Base-by-base conservation (phyloP, 2,329 filamentous ascomycete genomes). In the Calonectria pseudoreteaudii region DNA sequence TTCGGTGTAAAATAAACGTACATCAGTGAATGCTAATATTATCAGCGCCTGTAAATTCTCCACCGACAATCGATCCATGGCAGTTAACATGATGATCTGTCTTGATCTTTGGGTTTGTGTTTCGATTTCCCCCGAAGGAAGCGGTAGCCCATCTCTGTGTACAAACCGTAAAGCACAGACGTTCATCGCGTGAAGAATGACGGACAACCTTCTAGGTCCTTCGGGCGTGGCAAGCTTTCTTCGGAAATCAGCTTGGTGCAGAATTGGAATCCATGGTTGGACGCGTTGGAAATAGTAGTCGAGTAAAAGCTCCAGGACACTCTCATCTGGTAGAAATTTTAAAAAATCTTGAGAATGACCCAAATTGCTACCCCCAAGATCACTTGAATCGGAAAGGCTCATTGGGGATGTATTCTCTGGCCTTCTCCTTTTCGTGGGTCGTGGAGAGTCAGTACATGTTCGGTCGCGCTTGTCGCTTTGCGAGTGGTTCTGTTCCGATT, bases 231-330 rank as follows among this genome's bases (percentile, higher is more conserved):
- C 68, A 1, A 85, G 66, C 2, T 80, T 77, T n/a, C 71, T 70
- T 0, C 81, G 77, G 49, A 84, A 84, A 2, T 77, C 71, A 0
- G 76, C 79, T 65, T 83, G 79, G 66, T 85, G 84, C 9, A 86
- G 67, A 18, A 86, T 84, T 1, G 84, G 84, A 10, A 85, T 85
- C 83, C 85, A 87, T 11, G 85, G 85, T 49, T 87, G 85, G 7
- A 86, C 81, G n/a, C 80, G 68, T 8, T 77, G 75, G 71, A 86
- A 86, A 71, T 86, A 84, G 8, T 65, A 69, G 28, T 80, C 76
- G 18, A 81, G 23, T 23, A 62, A 28, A 11, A 36, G 16, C 26
- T 62, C 34, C 10, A 41, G 34, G n/a, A 62, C 79, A 30, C 11
- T 78, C 72, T 47, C n/a, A 30, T 66, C 49, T 4, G 47, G 58